Evolutionary conservation across 2,329 filamentous ascomycete species (phyloP).

Genomic region (Proliferodiscus dingleyae): DNA sequence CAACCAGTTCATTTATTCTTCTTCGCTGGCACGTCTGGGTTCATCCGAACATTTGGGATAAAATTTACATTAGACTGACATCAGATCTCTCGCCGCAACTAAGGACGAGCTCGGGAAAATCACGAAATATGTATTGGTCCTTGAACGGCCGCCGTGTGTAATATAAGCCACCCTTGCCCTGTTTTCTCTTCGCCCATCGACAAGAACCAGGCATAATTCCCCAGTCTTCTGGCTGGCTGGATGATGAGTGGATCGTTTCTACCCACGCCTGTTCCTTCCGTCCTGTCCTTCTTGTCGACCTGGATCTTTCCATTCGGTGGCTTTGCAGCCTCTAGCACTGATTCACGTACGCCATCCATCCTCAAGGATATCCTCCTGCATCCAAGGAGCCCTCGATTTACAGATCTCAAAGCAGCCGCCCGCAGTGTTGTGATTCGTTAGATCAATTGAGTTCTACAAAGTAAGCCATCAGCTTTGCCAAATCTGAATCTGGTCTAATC

Average conservation of each 20-base stretch:
- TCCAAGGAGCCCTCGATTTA: conserved; percentile 17
- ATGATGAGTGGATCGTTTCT: conserved; percentile 18
- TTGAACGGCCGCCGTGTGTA: conserved; percentile 17
- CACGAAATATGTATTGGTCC: conserved; percentile 19
- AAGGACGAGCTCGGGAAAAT: conserved; percentile 14
- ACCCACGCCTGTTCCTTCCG: conserved; percentile 6
- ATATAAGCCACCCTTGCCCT: conserved; percentile 19
- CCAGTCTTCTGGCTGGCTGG: conserved; percentile 14
- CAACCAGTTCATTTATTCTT: conserved; percentile 4
- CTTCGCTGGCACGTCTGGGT: conserved; percentile 6
- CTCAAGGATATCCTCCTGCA: conserved; percentile 25
- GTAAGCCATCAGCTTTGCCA: conserved; percentile 18
- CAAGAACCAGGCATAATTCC: conserved; percentile 3
- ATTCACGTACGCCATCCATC: conserved; percentile 13
- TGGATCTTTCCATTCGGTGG: conserved; percentile 18
- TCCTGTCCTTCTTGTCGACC: conserved; percentile 18
- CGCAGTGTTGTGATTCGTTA: conserved; percentile 26
- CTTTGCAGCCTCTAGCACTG: conserved; percentile 15
- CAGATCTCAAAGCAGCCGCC: conserved; percentile 22
- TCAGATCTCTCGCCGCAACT: conserved; percentile 10
- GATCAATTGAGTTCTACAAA: conserved; percentile 22
- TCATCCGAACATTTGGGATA: conserved; percentile 10
- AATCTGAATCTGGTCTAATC: conserved; percentile 21
- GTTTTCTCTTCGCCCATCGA: conserved; percentile 7
- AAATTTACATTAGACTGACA: conserved; percentile 12